Percentiles rank a stretch among this genome's conserved stretches.
Conservation (phyloP, 345 rosid species). For the Gossypium rotundifolium region DNA sequence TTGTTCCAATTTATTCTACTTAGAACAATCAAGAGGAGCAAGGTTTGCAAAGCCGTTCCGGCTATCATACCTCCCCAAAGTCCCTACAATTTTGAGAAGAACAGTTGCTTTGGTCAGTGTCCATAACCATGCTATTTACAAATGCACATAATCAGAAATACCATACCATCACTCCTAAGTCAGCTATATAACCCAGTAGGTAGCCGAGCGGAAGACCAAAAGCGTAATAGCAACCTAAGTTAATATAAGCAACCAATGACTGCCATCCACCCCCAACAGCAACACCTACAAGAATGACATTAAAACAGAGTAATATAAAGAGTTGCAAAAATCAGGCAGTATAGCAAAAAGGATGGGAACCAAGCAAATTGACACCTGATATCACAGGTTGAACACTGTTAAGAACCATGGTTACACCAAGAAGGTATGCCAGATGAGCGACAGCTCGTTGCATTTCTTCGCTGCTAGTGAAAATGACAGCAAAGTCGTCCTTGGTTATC, state of each 20-base stretch:
- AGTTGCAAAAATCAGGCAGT: not conserved
- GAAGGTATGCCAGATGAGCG: constrained; percentile 56
- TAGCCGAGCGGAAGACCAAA: constrained; percentile 76
- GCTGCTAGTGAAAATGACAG: constrained; percentile 59
- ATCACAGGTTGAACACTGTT: constrained; percentile 85
- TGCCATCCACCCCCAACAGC: constrained; percentile 94
- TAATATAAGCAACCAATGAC: constrained; percentile 69
- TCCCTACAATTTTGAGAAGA: constrained; percentile 33
- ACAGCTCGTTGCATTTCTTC: constrained; percentile 41
- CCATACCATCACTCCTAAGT: constrained; percentile 57
- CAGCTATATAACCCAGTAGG: constrained; percentile 57
- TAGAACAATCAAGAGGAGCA: constrained; percentile 44
- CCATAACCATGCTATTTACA: no score
- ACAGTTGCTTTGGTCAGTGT: not conserved
- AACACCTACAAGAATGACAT: constrained; percentile 41
- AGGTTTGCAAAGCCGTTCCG: constrained; percentile 67
- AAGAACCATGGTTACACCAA: constrained; percentile 72
- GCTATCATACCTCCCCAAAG: constrained; percentile 81
- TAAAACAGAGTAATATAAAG: not conserved
- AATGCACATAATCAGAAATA: not conserved
- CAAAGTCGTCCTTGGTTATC: constrained; percentile 46
- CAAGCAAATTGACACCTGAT: constrained; percentile 41
- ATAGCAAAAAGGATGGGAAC: not conserved
- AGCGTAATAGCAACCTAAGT: constrained; percentile 61
- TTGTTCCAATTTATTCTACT: constrained; percentile 73